A percentile compares a stretch with the other conserved stretches of the same genome.
These are phyloP conservation scores for Petasospora fabianii DNA, from an alignment of 1,139 yeast species.

Conservation along the genomic window DNA sequence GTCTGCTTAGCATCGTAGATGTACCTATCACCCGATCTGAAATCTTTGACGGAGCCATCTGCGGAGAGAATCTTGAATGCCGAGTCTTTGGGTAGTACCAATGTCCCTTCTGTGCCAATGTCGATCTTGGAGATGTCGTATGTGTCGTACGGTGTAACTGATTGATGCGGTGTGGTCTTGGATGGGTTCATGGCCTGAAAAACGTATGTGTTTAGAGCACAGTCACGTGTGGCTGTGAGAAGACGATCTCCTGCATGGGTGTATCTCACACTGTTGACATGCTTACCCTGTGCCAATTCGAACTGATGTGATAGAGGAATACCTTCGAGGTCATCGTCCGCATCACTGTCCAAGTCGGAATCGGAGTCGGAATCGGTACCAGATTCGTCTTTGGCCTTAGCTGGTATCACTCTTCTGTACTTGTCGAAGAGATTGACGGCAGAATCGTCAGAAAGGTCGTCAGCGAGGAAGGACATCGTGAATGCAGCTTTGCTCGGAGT, in stretches of 20 bases:
- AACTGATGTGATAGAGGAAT: conserved; percentile 25
- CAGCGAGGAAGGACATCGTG: too few relatives aligned
- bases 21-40: conserved; percentile 24
- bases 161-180: conserved; percentile 7
- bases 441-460: too few relatives aligned
- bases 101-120: conserved; percentile 5
- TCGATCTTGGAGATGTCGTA: conserved; percentile 10
- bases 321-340: conserved; percentile 15
- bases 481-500: too few relatives aligned
- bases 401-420: background rate
- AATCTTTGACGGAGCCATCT: conserved; percentile 16
- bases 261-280: conserved; percentile 10
- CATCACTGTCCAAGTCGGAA: conserved; percentile 8
- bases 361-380: conserved; percentile 1
- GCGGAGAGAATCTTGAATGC: conserved; percentile 17
- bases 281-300: conserved; percentile 6
- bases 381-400: background rate
- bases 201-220: conserved; percentile 12
- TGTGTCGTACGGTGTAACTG: conserved; percentile 15
- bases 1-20: conserved; percentile 26
- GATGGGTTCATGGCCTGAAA: conserved; percentile 17
- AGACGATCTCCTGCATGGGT: conserved; percentile 11
- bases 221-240: conserved; percentile 9
- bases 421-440: background rate
- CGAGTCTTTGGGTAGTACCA: conserved; percentile 8